Conservation (phyloP, 768 basidiomycete species). For the Psilocybe subaeruginosa region DNA sequence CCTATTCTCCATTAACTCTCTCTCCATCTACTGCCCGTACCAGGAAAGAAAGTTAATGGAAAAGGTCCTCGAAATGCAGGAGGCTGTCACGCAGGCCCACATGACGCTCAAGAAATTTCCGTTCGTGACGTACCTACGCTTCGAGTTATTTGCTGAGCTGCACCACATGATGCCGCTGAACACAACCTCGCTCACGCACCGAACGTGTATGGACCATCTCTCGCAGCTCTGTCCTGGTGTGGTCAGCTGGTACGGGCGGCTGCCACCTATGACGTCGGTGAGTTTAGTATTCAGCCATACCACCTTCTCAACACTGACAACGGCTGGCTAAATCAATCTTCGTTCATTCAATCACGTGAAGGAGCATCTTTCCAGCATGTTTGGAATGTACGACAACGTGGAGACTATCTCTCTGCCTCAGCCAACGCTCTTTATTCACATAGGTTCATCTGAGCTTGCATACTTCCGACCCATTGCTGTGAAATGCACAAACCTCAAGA, state of each 20-base stretch:
- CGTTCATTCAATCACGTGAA: not conserved
- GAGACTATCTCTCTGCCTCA: constrained; percentile 13
- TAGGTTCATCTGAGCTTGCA: constrained; percentile 1
- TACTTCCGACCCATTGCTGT: constrained; percentile 12
- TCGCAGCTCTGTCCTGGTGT: constrained; percentile 16
- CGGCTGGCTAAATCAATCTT: not conserved
- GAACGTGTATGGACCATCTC: constrained; percentile 13
- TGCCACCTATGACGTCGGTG: constrained; percentile 18
- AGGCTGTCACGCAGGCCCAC: not conserved
- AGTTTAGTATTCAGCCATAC: not conserved
- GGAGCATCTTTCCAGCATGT: constrained; percentile 12
- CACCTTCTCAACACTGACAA: not conserved
- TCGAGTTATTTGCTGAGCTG: constrained; percentile 8
- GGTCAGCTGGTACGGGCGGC: constrained; percentile 3
- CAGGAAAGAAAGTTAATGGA: not conserved
- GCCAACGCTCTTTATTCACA: constrained; percentile 8
- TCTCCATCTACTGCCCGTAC: constrained; percentile 15
- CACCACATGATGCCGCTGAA: constrained; percentile 12
- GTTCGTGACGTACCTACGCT: constrained; percentile 9
- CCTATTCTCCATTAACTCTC: constrained; percentile 5
- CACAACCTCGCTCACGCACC: not conserved
- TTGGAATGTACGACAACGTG: constrained; percentile 16
- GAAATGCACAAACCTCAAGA: constrained; percentile 8
- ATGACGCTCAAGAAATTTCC: not conserved
- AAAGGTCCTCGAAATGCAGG: constrained; percentile 8